These are phyloP conservation scores for Avena insularis DNA, from an alignment of 176 grass and related monocot genomes.

Conservation along the genomic window DNA sequence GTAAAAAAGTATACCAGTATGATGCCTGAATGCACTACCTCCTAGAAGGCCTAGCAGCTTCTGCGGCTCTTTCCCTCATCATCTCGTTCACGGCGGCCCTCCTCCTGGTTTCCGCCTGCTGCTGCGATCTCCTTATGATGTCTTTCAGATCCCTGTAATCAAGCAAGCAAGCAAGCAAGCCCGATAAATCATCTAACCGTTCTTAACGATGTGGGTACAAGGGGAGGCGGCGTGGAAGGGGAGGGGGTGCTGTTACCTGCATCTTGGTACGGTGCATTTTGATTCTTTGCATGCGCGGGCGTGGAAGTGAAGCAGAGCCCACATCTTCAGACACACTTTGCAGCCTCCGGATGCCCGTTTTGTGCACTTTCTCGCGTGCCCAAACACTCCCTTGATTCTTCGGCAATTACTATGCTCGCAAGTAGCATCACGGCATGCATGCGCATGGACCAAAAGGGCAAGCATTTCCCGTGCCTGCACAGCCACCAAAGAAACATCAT, in stretches of 20 bases:
- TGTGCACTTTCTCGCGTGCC: slow-evolving; percentile 48
- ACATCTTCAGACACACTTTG: slow-evolving; percentile 52
- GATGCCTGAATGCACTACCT: slow-evolving; percentile 14
- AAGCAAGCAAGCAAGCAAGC: neutral
- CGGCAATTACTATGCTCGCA: slow-evolving; percentile 56
- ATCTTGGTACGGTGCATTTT: slow-evolving; percentile 70
- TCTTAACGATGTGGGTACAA: neutral
- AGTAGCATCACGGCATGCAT: slow-evolving; percentile 15
- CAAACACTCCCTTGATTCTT: slow-evolving; percentile 64
- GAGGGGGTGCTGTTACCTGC: slow-evolving; percentile 53
- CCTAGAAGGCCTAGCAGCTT: slow-evolving; percentile 39
- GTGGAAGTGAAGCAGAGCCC: slow-evolving; percentile 61
- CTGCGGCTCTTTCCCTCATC: slow-evolving; percentile 75
- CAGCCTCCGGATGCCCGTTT: slow-evolving; percentile 55
- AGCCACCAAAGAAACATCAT: slow-evolving; percentile 17
- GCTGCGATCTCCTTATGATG: slow-evolving; percentile 47
- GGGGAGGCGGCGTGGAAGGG: neutral
- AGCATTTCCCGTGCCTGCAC: slow-evolving; percentile 54
- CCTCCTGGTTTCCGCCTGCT: slow-evolving; percentile 74
- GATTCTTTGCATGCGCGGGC: slow-evolving; percentile 69
- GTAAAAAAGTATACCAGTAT: neutral
- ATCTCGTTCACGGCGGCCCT: slow-evolving; percentile 87
- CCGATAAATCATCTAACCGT: neutral
- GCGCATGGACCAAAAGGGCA: slow-evolving; percentile 51
- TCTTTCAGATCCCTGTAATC: slow-evolving; percentile 61